Conservation (phyloP, 1,139 yeast genomes). For the Arxiozyma slooffiae region DNA sequence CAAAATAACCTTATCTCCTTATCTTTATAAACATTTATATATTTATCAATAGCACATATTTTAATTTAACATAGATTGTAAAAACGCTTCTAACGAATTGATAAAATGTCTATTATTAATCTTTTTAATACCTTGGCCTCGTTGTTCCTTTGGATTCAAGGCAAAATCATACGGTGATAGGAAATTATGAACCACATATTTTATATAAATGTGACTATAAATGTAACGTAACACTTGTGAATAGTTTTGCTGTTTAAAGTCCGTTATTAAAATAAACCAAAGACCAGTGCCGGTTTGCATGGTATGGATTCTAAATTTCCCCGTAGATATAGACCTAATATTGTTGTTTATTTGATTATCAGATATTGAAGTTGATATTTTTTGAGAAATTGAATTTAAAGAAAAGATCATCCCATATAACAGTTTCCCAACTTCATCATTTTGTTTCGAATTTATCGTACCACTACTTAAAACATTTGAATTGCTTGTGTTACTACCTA, state of each 20-base stretch:
- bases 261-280: constrained; percentile 67
- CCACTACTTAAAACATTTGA: constrained; percentile 33
- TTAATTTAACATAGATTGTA: constrained; percentile 26
- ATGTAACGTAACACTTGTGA: constrained; percentile 55
- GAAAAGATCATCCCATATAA: constrained; percentile 84
- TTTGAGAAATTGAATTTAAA: constrained; percentile 60
- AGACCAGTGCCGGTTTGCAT: constrained; percentile 72
- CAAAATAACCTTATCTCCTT: too few relatives aligned
- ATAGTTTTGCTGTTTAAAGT: constrained; percentile 51
- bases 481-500: constrained; percentile 2
- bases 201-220: constrained; percentile 58
- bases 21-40: neutral
- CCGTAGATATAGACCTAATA: constrained; percentile 59
- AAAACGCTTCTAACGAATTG: constrained; percentile 22
- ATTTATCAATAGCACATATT: constrained; percentile 1
- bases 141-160: constrained; percentile 20
- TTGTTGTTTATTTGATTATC: constrained; percentile 34
- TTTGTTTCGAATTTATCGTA: constrained; percentile 45
- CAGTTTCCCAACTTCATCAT: constrained; percentile 61
- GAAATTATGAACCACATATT: constrained; percentile 55
- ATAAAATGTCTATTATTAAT: constrained; percentile 26
- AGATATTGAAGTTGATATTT: constrained; percentile 34
- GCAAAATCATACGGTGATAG: constrained; percentile 28
- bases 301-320: constrained; percentile 67
- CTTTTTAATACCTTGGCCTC: constrained; percentile 27